Evolutionary conservation across 352 stramenopile species (phyloP).

Genomic region (Phytophthora chlamydospora): DNA sequence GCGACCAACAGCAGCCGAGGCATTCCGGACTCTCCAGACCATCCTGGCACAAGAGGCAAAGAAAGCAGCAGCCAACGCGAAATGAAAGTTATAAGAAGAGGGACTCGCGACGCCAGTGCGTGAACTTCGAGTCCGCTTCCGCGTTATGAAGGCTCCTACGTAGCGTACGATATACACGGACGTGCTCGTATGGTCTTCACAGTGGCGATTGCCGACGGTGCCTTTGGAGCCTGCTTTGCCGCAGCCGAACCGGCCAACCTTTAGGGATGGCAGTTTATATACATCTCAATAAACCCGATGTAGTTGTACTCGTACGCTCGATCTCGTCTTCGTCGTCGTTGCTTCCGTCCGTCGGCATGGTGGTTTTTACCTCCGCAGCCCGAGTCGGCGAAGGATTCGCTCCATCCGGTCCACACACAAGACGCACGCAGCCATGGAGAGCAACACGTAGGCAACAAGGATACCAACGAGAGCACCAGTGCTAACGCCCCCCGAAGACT

Average conservation of each 20-base stretch:
- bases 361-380: constrained; percentile 8
- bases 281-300: constrained; percentile 36
- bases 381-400: constrained; percentile 8
- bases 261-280: constrained; percentile 22
- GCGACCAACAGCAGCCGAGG: constrained; percentile 45
- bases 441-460: constrained; percentile 23
- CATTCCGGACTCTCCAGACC: constrained; percentile 42
- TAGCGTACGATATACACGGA: constrained; percentile 21
- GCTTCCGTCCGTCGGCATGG: too few species aligned
- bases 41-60: constrained; percentile 41
- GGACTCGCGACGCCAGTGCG: constrained; percentile 9
- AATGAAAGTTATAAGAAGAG: constrained; percentile 43
- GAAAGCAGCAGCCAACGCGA: constrained; percentile 33
- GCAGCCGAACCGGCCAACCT: constrained; percentile 16
- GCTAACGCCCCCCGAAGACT: constrained; percentile 17
- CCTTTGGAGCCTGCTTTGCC: constrained; percentile 11
- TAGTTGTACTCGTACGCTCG: constrained; percentile 33
- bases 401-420: constrained; percentile 31
- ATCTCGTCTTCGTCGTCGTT: constrained; percentile 6
- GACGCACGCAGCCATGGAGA: constrained; percentile 19
- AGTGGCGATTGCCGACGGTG: constrained; percentile 15
- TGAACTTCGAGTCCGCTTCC: constrained; percentile 29
- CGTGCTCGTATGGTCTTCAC: constrained; percentile 22
- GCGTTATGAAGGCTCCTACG: constrained; percentile 35
- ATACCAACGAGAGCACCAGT: constrained; percentile 28